Base-by-base conservation (phyloP, 1,139 yeast genomes). In the Hansenula lynferdii region DNA sequence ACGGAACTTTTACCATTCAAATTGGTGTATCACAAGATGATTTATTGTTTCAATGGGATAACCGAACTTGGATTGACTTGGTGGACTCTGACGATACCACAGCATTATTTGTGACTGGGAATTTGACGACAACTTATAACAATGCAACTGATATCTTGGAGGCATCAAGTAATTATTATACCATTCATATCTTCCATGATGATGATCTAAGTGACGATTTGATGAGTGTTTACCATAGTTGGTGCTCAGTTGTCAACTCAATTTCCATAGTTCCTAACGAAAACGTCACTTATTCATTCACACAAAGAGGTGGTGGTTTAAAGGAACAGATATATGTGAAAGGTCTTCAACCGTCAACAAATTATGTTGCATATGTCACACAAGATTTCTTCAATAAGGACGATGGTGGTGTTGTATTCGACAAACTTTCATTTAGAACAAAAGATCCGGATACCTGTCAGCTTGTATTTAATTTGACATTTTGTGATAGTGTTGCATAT, bases 401-500 rank as follows among this genome's bases (percentile, higher is more conserved):
- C 8, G 66, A 64, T 32, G 92, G 95, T 5, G 95, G 96, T 4
- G 71, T 79, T 2, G 70, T 85, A 0, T 86, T 77, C 52, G 62
- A 67, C 19, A 75, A 72, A 12, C 74, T 83, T 42, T 61, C 64
- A 37, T 85, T 90, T 52, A 69, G 71, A 19, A 85, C 96, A 2
- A 69, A 79, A 56, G 61, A 61, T 5, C 58, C 63, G 5, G 63
- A 67, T 22, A 73, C 85, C 2, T 92, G 98, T 57, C 77, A 83
- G 44, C 64, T 90, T 38, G 74, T 89, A 19, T 86, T 75, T 58
- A 84, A 78, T 43, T 64, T 92, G 40, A 80, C 75, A 1, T 87
- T 90, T 55, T 92, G 98, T 60, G 61, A 70, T 26, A 76, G 77
- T 37, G 94, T 90, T 26, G 95, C 96, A 0, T 92, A 89, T 60